Base-by-base conservation (phyloP, 345 rosid genomes). In the Alliaria petiolata region DNA sequence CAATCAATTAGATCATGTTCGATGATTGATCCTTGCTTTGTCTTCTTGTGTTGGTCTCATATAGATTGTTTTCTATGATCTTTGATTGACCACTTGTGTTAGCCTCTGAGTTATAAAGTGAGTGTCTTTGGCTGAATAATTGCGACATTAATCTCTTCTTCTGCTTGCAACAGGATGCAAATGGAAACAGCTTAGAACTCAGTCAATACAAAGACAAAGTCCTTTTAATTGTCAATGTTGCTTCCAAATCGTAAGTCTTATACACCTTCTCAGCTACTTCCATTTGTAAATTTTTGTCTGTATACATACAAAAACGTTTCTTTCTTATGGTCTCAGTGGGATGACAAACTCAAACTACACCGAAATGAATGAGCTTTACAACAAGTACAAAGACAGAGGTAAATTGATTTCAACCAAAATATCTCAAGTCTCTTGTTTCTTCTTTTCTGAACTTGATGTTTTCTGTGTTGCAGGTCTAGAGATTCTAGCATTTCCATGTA, bases 151-250 rank as follows among this genome's bases (percentile, higher is more conserved):
- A n/a, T 12, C 46, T 14, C 20, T 62, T 67, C 17, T 42, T 68
- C 7, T 72, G 15, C 26, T 52, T 19, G 36, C 7, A 34, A 62
- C 83, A 91, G 98, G 97, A 93, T 81, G 90, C 91, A 17, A 82
- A 68, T 33, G 98, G 91, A 54, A 84, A 82, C 46, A 95, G 80
- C 65, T 93, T 91, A 14, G 86, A 83, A 76, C 93, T 93, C 20
- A 71, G 91, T 69, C 70, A 19, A 43, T 91, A 89, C 82, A 95
- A 88, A 81, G 99, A 89, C 50, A 95, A 91, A 85, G 98, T 82
- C 49, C 93, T 95, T 65, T 65, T 91, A 73, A 83, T 95, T 62
- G 96, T 95, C 81, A 95, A 95, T 75, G 99, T 95, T 68, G 99
- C 99, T 68, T 95, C 99, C 4, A 92, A 91, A 65, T 95, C 96